Base-by-base conservation (phyloP, 1,139 yeast genomes). In the Hanseniaspora gamundiae region DNA sequence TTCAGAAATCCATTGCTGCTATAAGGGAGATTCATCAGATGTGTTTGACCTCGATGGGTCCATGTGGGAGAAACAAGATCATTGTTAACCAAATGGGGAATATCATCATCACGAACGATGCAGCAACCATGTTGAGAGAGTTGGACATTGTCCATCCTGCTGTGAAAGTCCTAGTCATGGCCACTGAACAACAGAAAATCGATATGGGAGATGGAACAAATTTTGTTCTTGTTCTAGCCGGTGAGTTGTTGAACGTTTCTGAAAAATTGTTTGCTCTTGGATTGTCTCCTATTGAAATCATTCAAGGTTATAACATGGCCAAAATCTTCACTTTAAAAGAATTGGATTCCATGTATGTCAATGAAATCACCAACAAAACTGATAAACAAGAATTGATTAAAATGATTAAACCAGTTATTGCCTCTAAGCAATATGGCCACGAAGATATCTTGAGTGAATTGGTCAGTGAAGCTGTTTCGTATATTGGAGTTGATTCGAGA, bases 131-230 rank as follows among this genome's bases (percentile, higher is more conserved):
- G 80, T 70, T 91, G 50, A 76, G 84, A 53, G 97, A 93, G 62
- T 70, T 91, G 47, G 97, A 91, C 53, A 85, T 93, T 51, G 91
- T 91, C 40, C 98, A 91, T 61, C 98, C 98, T 7, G 97, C 96
- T 1, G 98, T 93, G 19, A 91, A 91, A 65, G 78, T 91, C 41
- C 74, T 91, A 51, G 94, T 91, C 47, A 86, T 87, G 96, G 95
- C 97, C 21, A 79, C 94, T 19, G 86, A 88, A 60, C 98, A 91
- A 67, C 98, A 91, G 66, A 95, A 91, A 61, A 74, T 80, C 54
- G 98, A 91, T 62, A 73, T 78, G 77, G 91, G 88, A 45, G 91
- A 80, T 58, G 80, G 80, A 48, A 77, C 87, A 5, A 80, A 80
- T 58, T 66, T 80, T 45, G 88, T 81, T 35, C 65, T 80, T 53